Evolutionary conservation across 2,329 filamentous ascomycete species (phyloP).

Genomic region (Stachybotrys elegans): DNA sequence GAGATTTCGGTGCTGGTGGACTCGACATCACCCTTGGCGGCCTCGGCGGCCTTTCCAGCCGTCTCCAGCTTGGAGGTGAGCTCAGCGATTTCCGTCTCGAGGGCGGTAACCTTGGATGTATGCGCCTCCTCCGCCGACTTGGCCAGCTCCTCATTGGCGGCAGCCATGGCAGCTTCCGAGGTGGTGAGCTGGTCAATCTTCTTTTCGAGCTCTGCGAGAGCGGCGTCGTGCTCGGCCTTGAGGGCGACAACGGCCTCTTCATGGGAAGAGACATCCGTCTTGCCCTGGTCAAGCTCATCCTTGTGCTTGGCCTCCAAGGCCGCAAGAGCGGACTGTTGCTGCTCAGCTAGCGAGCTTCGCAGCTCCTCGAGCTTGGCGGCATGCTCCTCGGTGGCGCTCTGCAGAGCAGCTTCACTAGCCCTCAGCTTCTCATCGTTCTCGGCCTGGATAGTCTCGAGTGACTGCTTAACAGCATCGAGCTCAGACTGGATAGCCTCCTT

Average conservation of each 20-base stretch:
- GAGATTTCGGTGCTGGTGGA: slow-evolving; percentile 34
- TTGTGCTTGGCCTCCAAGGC: slow-evolving; percentile 50
- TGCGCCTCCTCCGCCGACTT: slow-evolving; percentile 40
- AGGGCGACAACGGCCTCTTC: slow-evolving; percentile 46
- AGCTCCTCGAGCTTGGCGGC: slow-evolving; percentile 44
- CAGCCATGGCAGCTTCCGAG: slow-evolving; percentile 39
- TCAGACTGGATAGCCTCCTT: slow-evolving; percentile 45
- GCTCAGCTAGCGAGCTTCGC: slow-evolving; percentile 41
- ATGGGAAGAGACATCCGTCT: slow-evolving; percentile 38
- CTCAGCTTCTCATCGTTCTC: slow-evolving; percentile 28
- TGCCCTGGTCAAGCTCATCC: slow-evolving; percentile 42
- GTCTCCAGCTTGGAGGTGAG: slow-evolving; percentile 43
- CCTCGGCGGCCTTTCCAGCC: slow-evolving; percentile 39
- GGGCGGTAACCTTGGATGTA: slow-evolving; percentile 38
- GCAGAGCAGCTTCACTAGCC: slow-evolving; percentile 25
- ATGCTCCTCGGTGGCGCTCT: slow-evolving; percentile 41
- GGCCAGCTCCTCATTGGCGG: slow-evolving; percentile 37
- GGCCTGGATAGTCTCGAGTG: slow-evolving; percentile 38
- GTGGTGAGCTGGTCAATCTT: slow-evolving; percentile 49
- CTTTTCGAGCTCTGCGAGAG: slow-evolving; percentile 44
- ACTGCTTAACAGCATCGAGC: slow-evolving; percentile 42
- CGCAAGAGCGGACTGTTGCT: slow-evolving; percentile 43
- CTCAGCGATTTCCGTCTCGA: slow-evolving; percentile 48
- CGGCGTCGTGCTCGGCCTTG: slow-evolving; percentile 43
- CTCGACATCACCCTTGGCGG: slow-evolving; percentile 38